Conservation (phyloP, 495 filamentous ascomycete species). For the Neurospora tetrasperma region DNA sequence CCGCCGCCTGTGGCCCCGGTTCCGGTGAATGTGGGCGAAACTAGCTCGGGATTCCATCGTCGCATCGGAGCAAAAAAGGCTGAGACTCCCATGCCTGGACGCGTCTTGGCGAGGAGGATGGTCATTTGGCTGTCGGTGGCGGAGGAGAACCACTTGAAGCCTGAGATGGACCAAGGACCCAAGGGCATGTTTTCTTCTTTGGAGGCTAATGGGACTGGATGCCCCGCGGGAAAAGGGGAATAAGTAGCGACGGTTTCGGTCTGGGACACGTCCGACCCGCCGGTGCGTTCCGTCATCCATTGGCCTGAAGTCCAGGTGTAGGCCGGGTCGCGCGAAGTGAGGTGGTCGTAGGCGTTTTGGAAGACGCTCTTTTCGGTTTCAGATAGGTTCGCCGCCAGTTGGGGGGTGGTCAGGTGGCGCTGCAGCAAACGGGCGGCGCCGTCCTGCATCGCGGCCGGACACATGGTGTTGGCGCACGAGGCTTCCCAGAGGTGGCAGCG, state of each 20-base stretch:
- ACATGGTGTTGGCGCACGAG: constrained; percentile 52
- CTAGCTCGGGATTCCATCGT: constrained; percentile 26
- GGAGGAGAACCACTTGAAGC: constrained; percentile 72
- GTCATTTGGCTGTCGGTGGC: constrained; percentile 64
- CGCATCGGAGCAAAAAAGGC: constrained; percentile 60
- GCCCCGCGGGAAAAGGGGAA: constrained; percentile 3
- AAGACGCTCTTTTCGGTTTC: constrained; percentile 29
- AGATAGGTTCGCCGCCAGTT: constrained; percentile 7
- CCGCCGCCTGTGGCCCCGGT: background rate
- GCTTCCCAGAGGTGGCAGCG: constrained; percentile 55
- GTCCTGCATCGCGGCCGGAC: constrained; percentile 62
- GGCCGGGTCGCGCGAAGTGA: constrained; percentile 44
- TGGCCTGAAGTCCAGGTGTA: constrained; percentile 68
- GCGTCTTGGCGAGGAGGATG: constrained; percentile 58
- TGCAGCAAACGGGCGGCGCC: constrained; percentile 55
- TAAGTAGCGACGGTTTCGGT: constrained; percentile 54
- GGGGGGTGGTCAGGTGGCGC: constrained; percentile 31
- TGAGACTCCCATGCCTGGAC: constrained; percentile 40
- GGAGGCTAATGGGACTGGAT: constrained; percentile 6
- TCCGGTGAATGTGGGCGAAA: constrained; percentile 7
- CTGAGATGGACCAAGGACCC: constrained; percentile 51
- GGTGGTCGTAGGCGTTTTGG: constrained; percentile 35
- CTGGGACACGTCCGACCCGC: constrained; percentile 61
- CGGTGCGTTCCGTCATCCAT: constrained; percentile 79
- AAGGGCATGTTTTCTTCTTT: constrained; percentile 31